Evolutionary conservation across 257 asterid species (phyloP).

Genomic region (Fraxinus cuspidata): DNA sequence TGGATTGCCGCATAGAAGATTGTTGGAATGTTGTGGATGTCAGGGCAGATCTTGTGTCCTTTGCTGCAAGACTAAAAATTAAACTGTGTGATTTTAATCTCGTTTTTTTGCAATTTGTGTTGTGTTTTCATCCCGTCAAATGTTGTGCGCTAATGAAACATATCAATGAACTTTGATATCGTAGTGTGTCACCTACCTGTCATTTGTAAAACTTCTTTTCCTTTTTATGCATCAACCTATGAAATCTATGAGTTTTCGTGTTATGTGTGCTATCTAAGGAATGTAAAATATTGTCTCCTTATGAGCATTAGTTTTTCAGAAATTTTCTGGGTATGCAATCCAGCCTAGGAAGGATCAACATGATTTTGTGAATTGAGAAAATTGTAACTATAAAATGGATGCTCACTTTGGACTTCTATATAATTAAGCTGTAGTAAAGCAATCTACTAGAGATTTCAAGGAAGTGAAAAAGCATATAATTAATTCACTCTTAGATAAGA

Average conservation of each 20-base stretch:
- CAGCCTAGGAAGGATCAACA: too few relatives aligned
- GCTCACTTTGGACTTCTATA: too few relatives aligned
- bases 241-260: background rate
- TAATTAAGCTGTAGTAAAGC: too few relatives aligned
- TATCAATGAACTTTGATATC: too few relatives aligned
- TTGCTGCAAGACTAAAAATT: background rate
- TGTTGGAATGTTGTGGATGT: background rate
- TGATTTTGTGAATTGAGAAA: too few relatives aligned
- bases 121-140: background rate
- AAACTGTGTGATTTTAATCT: background rate
- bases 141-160: background rate
- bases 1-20: background rate
- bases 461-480: too few relatives aligned
- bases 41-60: background rate
- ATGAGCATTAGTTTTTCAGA: background rate
- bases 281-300: background rate
- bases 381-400: too few relatives aligned
- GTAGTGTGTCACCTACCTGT: too few relatives aligned
- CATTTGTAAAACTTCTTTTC: background rate
- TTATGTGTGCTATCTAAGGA: background rate
- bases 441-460: too few relatives aligned
- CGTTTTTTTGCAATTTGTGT: background rate
- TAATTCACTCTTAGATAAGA: too few relatives aligned
- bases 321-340: background rate
- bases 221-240: background rate